phyloP scores from a whole-genome alignment of 257 asterid genomes.

The Linderniella brevidens region DNA sequence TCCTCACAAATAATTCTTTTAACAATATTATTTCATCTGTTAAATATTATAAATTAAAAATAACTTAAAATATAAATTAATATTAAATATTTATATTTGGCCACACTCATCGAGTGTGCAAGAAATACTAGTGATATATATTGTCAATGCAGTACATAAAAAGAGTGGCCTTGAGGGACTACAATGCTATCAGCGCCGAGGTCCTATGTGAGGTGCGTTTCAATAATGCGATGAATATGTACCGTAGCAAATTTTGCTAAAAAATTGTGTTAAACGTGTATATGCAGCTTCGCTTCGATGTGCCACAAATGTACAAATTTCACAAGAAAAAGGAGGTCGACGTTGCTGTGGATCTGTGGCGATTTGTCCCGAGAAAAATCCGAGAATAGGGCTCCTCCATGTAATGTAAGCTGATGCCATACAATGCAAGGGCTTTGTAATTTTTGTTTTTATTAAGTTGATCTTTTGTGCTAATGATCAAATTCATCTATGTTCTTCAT shows the following conservation, averaged over 20 bases:
- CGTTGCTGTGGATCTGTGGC: slow-evolving; percentile 91
- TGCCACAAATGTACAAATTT: slow-evolving; percentile 83
- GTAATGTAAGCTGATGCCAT: too few species aligned
- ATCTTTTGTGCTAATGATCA: too few species aligned
- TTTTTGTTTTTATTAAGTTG: too few species aligned
- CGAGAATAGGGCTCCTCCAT: slow-evolving; percentile 5
- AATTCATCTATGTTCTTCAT: too few species aligned
- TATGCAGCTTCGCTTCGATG: slow-evolving; percentile 68
- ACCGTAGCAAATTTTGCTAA: background rate
- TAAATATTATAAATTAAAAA: too few species aligned
- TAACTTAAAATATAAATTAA: background rate
- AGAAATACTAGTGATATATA: slow-evolving; percentile 2
- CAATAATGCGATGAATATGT: background rate
- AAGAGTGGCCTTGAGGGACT: slow-evolving; percentile 69
- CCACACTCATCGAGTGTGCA: too few species aligned
- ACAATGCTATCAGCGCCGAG: slow-evolving; percentile 66
- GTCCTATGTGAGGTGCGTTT: slow-evolving; percentile 74
- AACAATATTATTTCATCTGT: too few species aligned
- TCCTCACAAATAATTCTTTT: too few species aligned
- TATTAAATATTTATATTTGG: too few species aligned
- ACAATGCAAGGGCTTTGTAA: too few species aligned
- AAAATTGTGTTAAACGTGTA: background rate
- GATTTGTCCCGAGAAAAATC: slow-evolving; percentile 54
- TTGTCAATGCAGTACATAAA: slow-evolving; percentile 52
- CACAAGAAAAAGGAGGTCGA: slow-evolving; percentile 96